Conservation (phyloP, 306 rosid species). For the Quercus robur region DNA sequence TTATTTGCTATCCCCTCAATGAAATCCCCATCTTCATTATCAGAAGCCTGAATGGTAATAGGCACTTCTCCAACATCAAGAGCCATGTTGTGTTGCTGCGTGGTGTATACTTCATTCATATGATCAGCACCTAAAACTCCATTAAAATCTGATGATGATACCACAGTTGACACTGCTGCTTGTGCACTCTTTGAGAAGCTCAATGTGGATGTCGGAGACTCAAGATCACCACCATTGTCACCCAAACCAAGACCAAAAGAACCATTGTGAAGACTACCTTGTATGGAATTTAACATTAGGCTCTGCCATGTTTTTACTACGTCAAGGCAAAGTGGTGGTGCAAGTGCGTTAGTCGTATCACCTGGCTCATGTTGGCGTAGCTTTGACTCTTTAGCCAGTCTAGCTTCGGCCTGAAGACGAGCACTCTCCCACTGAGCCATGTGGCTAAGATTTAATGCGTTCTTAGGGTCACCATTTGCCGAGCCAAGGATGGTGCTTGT, state of each 20-base stretch:
- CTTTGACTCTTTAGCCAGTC: slow-evolving; percentile 5
- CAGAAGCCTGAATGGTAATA: neutral
- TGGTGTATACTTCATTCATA: neutral
- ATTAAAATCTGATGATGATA: no score
- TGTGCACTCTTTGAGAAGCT: no score
- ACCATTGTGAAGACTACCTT: neutral
- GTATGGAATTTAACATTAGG: neutral
- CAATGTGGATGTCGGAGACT: no score
- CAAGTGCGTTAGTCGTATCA: neutral
- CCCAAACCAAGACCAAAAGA: neutral
- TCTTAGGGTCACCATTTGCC: slow-evolving; percentile 7
- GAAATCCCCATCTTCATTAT: neutral
- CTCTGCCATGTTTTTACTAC: slow-evolving; percentile 9
- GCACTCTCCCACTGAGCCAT: slow-evolving; percentile 24
- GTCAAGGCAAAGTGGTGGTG: slow-evolving; percentile 5
- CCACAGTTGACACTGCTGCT: no score
- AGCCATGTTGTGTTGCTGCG: neutral
- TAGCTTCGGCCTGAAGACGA: slow-evolving; percentile 28
- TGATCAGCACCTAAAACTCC: no score
- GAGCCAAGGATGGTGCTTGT: slow-evolving; percentile 1
- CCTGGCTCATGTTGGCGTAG: neutral
- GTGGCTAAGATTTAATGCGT: slow-evolving; percentile 15
- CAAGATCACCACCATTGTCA: neutral
- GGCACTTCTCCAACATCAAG: neutral
- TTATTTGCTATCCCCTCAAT: neutral